Base-by-base conservation (phyloP, 2,329 filamentous ascomycete genomes). In the Epichloe elymi region DNA sequence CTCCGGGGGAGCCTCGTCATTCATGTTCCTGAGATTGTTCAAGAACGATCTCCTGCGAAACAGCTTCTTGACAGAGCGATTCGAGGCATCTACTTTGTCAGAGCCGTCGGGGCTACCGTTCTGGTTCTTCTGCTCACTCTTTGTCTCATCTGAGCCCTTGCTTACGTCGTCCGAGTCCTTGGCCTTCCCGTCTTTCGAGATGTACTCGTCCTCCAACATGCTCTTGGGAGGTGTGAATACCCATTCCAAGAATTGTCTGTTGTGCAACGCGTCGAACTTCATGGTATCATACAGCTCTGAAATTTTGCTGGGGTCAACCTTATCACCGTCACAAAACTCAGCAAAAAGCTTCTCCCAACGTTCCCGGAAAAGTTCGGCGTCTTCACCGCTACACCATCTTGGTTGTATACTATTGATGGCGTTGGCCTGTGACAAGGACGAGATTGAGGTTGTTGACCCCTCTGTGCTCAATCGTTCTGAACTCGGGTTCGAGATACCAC, bases 231-330 rank as follows among this genome's bases (percentile, higher is more conserved):
- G 93, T 15, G 89, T 95, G 60, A 98, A 98, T 0, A 96, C 85
- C 88, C 93, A 97, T 66, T 98, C 93, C 4, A 98, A 73, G 61
- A 98, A 98, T 55, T 89, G 88, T 2, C 93, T 83, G 63, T 98
- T 98, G 68, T 98, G 94, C 14, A 98, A 75, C 1, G 93, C 93
- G 65, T 98, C 93, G 57, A 97, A 98, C 67, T 98, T 98, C 93
- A 98, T 97, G 19, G 91, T 97, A 66, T 98, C 93, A 66, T 98
- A 98, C 3, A 98, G 78, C 70, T 98, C 93, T 5, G 89, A 96
- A 55, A 98, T 91, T 72, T 98, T 98, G 74, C 90, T 95, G 17
- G 94, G 94, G 66, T 98, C 93, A 17, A 97, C 89, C 72, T 98
- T 98, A 61, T 98, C 93, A 1, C 87, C 85, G 65, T 98, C 94